Evolutionary conservation across 2,329 filamentous ascomycete species (phyloP), one percentile per base, ranked within the genome.

Genomic region (Paramyrothecium roridum): DNA sequence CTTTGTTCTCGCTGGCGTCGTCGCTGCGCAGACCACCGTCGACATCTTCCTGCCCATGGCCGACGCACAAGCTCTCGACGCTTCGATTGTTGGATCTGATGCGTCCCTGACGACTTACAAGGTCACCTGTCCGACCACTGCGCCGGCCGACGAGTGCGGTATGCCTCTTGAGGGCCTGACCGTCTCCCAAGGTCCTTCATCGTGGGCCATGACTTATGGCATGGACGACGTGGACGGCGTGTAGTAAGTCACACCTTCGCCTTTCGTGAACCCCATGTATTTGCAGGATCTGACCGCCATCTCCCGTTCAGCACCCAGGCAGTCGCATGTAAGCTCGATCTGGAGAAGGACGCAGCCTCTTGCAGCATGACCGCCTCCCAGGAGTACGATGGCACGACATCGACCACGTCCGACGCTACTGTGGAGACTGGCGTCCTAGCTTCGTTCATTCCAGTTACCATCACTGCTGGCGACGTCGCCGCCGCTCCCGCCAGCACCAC

Each of bases 51-150:
- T 71, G 47, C 65, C 65, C 26, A 46, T 59, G 43, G 59, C 55
- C 48, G 63, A 67, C 48, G 4, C 58, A 12, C 56, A 64, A 19
- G 47, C 52, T 11, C 50, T 69, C 13, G 62, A 62, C 8, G 71
- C 63, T 33, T 71, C 70, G n/a, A 58, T 73, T 52, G 49, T 72
- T 45, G 59, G 57, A 8, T 69, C 58, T 55, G 63, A 65, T 34
- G 52, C 48, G 11, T 56, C 50, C 10, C 63, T 65, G 48, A 73
- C 71, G 1, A 75, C 71, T 2, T 62, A 65, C 48, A 60, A 59
- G 48, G 48, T 72, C 21, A 54, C 54, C 22, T 74, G 71, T 55
- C 53, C 59, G 4, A 34, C 56, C 22, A 52, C 49, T 20, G 55
- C 55, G 37, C 52, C 58, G 33, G 22, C 53, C 6, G 57, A 57